Evolutionary conservation across 768 basidiomycete genomes (phyloP), one percentile per base, ranked within the genome.

Genomic region (Austroboletus eburneus): DNA sequence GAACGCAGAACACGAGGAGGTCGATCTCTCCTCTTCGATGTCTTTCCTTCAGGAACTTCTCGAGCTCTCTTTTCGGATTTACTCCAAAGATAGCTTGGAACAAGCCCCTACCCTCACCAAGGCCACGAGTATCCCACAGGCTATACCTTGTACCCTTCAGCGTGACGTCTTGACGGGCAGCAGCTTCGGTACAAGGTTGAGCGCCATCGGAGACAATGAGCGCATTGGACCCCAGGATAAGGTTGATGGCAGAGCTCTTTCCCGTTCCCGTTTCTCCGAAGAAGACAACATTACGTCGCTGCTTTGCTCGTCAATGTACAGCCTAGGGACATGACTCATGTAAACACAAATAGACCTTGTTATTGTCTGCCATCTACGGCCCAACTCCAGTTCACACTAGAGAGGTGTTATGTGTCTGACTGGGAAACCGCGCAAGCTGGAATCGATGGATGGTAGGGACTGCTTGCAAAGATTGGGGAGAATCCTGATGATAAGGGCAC

Each of bases 1-100:
- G 66, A 51, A 72, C 59, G 45, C 66, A 66, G 46, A 59, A 73
- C 2, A 74, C 61, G 10, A 75, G 67, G 32, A 75, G 69, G 56
- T 60, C 65, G 20, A 75, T 54, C 7, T 72, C 70, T 1, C 39
- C 50, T 16, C 16, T 45, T 10, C 17, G n/a, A 16, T 59, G 51
- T 5, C 57, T 55, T 42, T 60, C 49, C 27, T 54, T 39, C 13
- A 63, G 52, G 20, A 63, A 46, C 17, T 42, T 52, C 39, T 55
- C 55, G 25, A 65, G 42, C 4, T 51, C 48, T 38, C 42, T 50
- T 33, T 55, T 52, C 2, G 66, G 48, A 18, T 33, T 18, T 2
- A n/a, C 25, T 14, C 39, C 12, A 14, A 58, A 49, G 9, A 61
- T 4, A 17, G 6, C 14, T 25, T 3, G 49, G 37, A 49, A 33